phyloP scores from a whole-genome alignment of 139 green algal species.

The Yamagishiella unicocca region DNA sequence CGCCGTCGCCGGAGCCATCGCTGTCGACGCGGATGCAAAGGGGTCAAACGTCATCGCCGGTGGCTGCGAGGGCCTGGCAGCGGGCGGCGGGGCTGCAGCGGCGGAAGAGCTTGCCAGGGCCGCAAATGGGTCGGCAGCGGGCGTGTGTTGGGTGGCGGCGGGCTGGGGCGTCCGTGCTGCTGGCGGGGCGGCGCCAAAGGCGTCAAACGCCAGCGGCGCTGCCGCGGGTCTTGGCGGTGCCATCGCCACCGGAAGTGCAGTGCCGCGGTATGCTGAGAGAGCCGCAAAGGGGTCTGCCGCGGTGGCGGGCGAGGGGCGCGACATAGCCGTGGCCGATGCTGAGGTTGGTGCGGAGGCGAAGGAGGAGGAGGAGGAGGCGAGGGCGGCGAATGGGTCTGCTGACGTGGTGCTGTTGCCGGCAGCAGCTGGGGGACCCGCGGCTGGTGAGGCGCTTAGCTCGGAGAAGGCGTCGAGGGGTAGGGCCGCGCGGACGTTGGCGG shows the following conservation, averaged over 20 bases:
- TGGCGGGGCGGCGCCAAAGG: background rate
- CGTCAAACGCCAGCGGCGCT: background rate
- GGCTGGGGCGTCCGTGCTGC: background rate
- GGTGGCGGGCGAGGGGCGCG: background rate
- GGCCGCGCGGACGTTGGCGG: background rate
- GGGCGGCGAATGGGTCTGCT: background rate
- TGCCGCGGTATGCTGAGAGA: background rate
- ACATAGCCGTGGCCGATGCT: too few species aligned
- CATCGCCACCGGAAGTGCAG: background rate
- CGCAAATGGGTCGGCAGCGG: constrained; percentile 61
- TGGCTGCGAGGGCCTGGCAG: too few species aligned
- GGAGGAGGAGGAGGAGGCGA: background rate
- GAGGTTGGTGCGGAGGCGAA: background rate
- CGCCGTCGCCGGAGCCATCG: background rate
- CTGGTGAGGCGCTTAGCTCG: constrained; percentile 48
- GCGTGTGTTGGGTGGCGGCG: too few species aligned
- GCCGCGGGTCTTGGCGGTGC: too few species aligned
- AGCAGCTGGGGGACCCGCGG: constrained; percentile 2
- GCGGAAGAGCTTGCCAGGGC: constrained; percentile 48
- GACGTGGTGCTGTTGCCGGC: background rate
- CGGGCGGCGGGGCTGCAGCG: too few species aligned
- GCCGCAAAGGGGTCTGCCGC: constrained; percentile 11
- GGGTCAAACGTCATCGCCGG: constrained; percentile 8
- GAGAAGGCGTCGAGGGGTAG: constrained; percentile 63
- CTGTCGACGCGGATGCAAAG: background rate